A percentile compares a stretch with the other conserved stretches of the same genome.
These are phyloP conservation scores for Colletotrichum brevisporum DNA, from an alignment of 2,329 filamentous ascomycete genomes.

Conservation along the genomic window DNA sequence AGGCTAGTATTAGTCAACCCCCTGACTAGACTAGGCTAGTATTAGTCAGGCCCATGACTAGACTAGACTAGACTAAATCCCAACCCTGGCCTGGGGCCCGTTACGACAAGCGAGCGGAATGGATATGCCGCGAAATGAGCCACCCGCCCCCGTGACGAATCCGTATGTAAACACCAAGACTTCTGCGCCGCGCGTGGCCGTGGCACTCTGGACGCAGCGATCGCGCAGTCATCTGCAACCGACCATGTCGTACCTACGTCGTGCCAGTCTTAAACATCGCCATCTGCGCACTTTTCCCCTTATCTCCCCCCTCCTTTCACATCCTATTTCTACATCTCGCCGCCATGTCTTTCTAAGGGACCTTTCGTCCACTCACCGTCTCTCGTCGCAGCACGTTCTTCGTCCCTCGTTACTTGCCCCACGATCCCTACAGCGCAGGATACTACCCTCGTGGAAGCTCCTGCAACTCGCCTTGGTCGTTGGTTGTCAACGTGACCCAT, in stretches of 20 bases:
- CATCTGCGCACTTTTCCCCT: not conserved
- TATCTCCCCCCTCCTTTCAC: not conserved
- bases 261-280: conserved; percentile 14
- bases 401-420: conserved; percentile 23
- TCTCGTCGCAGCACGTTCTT: conserved; percentile 33
- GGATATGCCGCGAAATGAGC: conserved; percentile 16
- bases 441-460: conserved; percentile 28
- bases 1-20: no score
- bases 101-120: conserved; percentile 9
- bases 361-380: conserved; percentile 35
- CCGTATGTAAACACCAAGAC: conserved; percentile 28
- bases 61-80: no score
- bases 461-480: conserved; percentile 30
- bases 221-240: conserved; percentile 13
- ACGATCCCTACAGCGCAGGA: conserved; percentile 19
- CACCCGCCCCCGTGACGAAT: conserved; percentile 22
- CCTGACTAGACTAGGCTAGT: no score
- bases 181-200: not conserved
- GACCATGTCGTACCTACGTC: not conserved
- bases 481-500: not conserved
- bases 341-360: conserved; percentile 8
- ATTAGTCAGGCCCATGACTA: no score
- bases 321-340: not conserved
- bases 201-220: conserved; percentile 21
- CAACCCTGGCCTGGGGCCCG: not conserved